A percentile compares a stretch with the other conserved stretches of the same genome.
phyloP scores from a whole-genome alignment of 1,284 basidiomycete genomes.

The Boletus smithii region DNA sequence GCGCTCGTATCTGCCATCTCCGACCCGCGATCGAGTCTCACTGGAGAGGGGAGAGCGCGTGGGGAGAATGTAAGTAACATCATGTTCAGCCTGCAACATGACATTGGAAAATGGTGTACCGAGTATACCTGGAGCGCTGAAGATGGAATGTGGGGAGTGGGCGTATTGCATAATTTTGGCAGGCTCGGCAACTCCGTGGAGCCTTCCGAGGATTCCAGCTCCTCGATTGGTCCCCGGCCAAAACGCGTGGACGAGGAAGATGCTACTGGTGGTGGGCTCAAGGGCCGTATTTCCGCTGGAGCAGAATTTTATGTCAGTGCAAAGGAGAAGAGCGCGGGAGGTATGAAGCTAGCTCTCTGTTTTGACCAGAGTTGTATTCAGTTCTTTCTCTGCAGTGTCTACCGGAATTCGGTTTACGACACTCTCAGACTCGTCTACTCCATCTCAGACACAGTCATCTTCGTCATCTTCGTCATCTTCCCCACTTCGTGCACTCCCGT shows the following conservation, averaged over 20 bases:
- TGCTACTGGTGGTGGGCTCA: constrained; percentile 83
- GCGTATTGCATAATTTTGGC: constrained; percentile 93
- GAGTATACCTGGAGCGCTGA: constrained; percentile 95
- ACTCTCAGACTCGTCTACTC: constrained; percentile 71
- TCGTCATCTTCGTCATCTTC: constrained; percentile 36
- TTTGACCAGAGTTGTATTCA: constrained; percentile 3
- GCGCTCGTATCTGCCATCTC: constrained; percentile 72
- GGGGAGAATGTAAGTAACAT: constrained; percentile 63
- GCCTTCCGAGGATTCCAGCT: constrained; percentile 25
- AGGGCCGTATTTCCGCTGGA: constrained; percentile 86
- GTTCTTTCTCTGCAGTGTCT: constrained; percentile 58
- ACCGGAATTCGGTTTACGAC: constrained; percentile 93
- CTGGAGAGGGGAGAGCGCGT: constrained; percentile 43
- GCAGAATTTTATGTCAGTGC: constrained; percentile 94
- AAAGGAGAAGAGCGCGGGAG: constrained; percentile 89
- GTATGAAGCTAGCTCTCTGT: constrained; percentile 38
- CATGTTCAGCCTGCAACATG: constrained; percentile 87
- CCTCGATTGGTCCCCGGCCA: constrained; percentile 24
- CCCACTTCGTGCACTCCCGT: constrained; percentile 36
- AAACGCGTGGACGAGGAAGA: constrained; percentile 88
- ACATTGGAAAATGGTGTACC: constrained; percentile 88
- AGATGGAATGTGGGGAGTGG: constrained; percentile 88
- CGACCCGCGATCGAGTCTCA: constrained; percentile 54
- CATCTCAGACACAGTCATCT: constrained; percentile 49
- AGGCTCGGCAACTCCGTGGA: constrained; percentile 42